Base-by-base conservation (phyloP, 352 stramenopile genomes). In the Phytophthora pseudosyringae region DNA sequence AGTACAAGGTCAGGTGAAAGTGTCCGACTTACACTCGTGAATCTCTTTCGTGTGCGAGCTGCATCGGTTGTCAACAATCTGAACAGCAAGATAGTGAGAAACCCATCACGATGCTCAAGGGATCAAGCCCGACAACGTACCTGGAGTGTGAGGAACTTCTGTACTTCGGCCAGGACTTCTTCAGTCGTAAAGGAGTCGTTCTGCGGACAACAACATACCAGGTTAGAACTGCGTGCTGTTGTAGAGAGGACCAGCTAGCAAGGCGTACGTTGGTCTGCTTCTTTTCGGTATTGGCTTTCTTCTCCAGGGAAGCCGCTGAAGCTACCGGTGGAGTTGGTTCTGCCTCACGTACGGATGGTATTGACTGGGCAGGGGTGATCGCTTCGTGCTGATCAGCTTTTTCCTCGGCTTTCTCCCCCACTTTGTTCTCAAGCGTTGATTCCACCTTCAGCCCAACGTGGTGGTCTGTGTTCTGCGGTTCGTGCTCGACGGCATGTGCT, bases 21-120 rank as follows among this genome's bases (percentile, higher is more conserved):
- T 18, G 28, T 45, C 26, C 13, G 28, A 45, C 73, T 56, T 68
- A 89, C 82, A 87, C 50, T 88, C 74, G 47, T 80, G 64, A 47
- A 91, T 84, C 18, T 88, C 73, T 57, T 81, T 72, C 38, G 62
- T 46, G 59, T 88, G 65, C 0, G 80, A 80, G 18, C 64, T 82
- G 54, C 80, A 81, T 54, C 81, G 80, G 57, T 83, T 86, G 28
- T 83, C 76, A 3, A 48, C 29, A 55, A 90, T 76, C 79, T 90
- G 41, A n/a, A 28, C 18, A 48, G 16, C 1, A 25, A 45, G 18
- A 49, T 32, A 41, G 40, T 40, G 7, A 45, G 33, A 26, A 15
- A 12, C 39, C 6, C 29, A 5, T 21, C 21, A 21, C 2, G 21
- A 21, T 25, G 25, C 18, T n/a, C 6, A 53, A 28, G 4, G 26